A percentile compares a stretch with the other conserved stretches of the same genome.
Conservation (phyloP, 305 asterid species). For the Solanum hybrid region DNA sequence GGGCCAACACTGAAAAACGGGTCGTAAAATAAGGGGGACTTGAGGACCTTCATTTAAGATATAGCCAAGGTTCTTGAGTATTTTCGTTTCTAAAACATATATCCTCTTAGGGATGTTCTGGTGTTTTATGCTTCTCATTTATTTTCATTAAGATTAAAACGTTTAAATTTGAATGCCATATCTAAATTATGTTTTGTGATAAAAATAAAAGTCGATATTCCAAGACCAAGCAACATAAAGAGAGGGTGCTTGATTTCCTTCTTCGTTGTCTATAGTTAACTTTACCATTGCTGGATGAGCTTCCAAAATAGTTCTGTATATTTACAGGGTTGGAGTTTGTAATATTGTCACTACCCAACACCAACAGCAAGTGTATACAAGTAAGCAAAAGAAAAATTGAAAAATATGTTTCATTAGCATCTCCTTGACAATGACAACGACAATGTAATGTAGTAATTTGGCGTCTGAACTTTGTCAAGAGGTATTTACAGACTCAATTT, state of each 20-base stretch:
- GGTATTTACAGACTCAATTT: not conserved
- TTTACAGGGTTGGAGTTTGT: not conserved
- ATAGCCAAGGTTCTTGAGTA: not conserved
- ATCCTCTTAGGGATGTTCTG: not conserved
- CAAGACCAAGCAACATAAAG: not conserved
- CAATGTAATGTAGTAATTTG: not conserved
- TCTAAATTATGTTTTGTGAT: not conserved
- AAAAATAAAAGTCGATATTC: not conserved
- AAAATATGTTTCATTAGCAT: not conserved
- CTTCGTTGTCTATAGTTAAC: not conserved
- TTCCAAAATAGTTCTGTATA: not conserved
- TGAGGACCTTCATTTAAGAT: not conserved
- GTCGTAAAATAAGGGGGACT: not conserved
- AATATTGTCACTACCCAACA: not conserved
- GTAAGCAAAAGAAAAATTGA: not conserved
- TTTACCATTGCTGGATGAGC: not conserved
- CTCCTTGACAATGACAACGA: not conserved
- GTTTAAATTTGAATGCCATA: not conserved
- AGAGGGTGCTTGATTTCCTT: not conserved
- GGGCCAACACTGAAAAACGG: not conserved
- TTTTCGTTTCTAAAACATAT: not conserved
- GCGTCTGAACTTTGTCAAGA: not conserved
- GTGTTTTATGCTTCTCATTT: not conserved
- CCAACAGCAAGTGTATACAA: not conserved
- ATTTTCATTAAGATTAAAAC: too few relatives aligned